These are phyloP conservation scores for Kodamaea sp. DNA, from an alignment of 1,139 yeast species.

Conservation along the genomic window DNA sequence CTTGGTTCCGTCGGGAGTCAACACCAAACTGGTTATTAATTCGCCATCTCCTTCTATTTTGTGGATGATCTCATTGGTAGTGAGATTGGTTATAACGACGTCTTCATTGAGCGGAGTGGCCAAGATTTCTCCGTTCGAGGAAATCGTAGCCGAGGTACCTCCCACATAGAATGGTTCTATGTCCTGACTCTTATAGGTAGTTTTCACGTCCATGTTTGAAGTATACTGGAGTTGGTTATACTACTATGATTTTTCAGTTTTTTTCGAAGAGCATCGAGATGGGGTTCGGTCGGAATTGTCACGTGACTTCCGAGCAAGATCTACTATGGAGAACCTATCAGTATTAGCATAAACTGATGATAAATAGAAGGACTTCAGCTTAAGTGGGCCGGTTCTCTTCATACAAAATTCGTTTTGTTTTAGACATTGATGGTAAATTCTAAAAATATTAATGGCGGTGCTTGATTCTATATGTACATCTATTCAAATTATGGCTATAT, in stretches of 20 bases:
- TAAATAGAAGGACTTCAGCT: too few species aligned
- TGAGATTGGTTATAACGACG: slow-evolving; percentile 66
- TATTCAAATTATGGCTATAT: too few species aligned
- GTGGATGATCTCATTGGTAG: slow-evolving; percentile 58
- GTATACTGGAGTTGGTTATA: neutral
- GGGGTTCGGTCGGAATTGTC: slow-evolving; percentile 2
- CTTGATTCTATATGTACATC: too few species aligned
- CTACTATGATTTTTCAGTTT: too few species aligned
- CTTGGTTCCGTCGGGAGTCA: slow-evolving; percentile 74
- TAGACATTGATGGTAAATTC: too few species aligned
- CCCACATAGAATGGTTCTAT: slow-evolving; percentile 81
- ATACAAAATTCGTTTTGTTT: too few species aligned
- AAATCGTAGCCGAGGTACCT: slow-evolving; percentile 71
- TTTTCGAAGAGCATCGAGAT: slow-evolving; percentile 4
- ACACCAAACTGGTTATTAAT: slow-evolving; percentile 66
- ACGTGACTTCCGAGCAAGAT: too few species aligned
- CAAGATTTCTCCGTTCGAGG: slow-evolving; percentile 62
- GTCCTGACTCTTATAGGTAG: slow-evolving; percentile 35
- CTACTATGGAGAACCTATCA: too few species aligned
- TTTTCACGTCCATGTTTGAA: slow-evolving; percentile 29
- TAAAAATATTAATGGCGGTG: too few species aligned
- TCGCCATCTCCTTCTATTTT: slow-evolving; percentile 86
- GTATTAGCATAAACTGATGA: too few species aligned
- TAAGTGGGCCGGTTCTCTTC: too few species aligned
- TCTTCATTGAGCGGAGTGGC: slow-evolving; percentile 85